A percentile compares a stretch with the other conserved stretches of the same genome.
Conservation (phyloP, 176 grass and related monocot species). For the Chloris gayana region DNA sequence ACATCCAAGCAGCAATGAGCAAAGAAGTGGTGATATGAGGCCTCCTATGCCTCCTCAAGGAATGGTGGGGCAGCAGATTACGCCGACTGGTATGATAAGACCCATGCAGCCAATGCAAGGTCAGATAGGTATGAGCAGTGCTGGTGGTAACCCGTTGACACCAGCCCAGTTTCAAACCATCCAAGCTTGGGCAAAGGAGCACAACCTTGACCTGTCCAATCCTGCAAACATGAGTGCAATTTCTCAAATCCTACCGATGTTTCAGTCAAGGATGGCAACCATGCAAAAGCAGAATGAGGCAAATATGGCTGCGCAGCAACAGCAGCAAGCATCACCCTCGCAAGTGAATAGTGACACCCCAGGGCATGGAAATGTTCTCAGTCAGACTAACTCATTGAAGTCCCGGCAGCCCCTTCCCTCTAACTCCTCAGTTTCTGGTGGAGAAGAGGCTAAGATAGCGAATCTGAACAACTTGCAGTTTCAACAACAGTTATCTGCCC, state of each 20-base stretch:
- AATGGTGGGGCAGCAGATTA: constrained; percentile 49
- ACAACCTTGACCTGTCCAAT: constrained; percentile 86
- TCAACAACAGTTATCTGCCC: constrained; percentile 53
- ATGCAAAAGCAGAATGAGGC: constrained; percentile 72
- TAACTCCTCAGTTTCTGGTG: constrained; percentile 52
- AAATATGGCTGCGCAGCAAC: constrained; percentile 53
- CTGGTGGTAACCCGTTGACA: constrained; percentile 52
- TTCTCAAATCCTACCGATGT: constrained; percentile 78
- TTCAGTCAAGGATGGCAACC: constrained; percentile 63
- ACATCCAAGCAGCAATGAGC: constrained; percentile 40
- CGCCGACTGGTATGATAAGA: constrained; percentile 51
- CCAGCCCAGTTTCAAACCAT: constrained; percentile 77
- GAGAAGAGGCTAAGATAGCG: constrained; percentile 53
- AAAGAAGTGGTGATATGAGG: constrained; percentile 72
- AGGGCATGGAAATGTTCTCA: constrained; percentile 50
- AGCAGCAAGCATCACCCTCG: constrained; percentile 60
- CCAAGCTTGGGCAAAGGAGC: constrained; percentile 88
- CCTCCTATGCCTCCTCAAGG: constrained; percentile 53
- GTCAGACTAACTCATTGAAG: constrained; percentile 56
- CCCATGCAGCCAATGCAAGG: constrained; percentile 48
- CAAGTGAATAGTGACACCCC: constrained; percentile 66
- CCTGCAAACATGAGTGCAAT: constrained; percentile 76
- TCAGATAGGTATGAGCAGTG: constrained; percentile 38
- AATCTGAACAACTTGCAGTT: constrained; percentile 70
- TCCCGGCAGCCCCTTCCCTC: constrained; percentile 47